Conservation (phyloP, 2,329 filamentous ascomycete species). For the Clathrospora elynae region DNA sequence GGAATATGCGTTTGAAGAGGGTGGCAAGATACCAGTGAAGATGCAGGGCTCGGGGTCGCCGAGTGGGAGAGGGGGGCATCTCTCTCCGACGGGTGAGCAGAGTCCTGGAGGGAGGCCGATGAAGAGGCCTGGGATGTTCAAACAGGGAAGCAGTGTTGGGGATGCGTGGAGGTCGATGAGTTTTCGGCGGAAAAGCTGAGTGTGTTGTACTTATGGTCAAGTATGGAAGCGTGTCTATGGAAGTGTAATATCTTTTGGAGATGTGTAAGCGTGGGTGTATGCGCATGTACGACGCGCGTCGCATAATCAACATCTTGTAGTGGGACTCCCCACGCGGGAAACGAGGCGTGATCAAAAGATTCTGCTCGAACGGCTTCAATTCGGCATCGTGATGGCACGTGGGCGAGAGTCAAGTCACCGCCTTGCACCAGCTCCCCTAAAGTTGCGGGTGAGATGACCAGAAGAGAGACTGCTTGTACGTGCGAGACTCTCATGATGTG, state of each 20-base stretch:
- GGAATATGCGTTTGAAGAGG: conserved; percentile 44
- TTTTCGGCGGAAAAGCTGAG: conserved; percentile 19
- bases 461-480: conserved; percentile 7
- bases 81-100: conserved; percentile 4
- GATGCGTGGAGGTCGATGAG: conserved; percentile 22
- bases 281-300: too few species aligned
- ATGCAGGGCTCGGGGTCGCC: background rate
- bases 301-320: too few species aligned
- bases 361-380: conserved; percentile 33
- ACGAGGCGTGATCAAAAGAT: conserved; percentile 32
- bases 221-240: too few species aligned
- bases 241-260: too few species aligned
- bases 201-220: too few species aligned
- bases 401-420: conserved; percentile 21
- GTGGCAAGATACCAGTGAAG: conserved; percentile 1
- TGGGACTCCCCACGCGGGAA: conserved; percentile 21
- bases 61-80: conserved; percentile 5
- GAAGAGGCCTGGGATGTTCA: conserved; percentile 22
- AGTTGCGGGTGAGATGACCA: conserved; percentile 17
- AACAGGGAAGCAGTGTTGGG: conserved; percentile 23
- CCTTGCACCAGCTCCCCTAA: too few species aligned
- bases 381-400: conserved; percentile 39
- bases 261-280: too few species aligned
- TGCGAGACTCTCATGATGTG: conserved; percentile 40
- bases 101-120: conserved; percentile 3